Evolutionary conservation across 345 rosid species (phyloP), one percentile per base, ranked within the genome.

Genomic region (Firmiana major): DNA sequence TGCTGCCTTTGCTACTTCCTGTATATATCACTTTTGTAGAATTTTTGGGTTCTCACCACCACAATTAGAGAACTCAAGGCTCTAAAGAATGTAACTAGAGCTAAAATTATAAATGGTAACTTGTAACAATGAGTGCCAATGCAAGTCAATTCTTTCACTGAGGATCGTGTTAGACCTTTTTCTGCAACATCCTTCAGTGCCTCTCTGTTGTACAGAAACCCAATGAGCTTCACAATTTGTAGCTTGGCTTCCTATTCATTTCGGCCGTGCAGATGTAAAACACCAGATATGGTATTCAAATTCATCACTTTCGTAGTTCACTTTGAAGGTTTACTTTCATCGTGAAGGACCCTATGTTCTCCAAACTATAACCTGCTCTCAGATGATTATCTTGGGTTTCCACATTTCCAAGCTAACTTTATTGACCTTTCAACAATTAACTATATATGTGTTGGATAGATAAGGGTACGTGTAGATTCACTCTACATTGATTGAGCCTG

Each of bases 1-100:
- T 75, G 95, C 97, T 80, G 99, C 99, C 87, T 96, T 98, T 83
- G 90, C 97, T 77, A 94, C 85, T 89, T 92, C 79, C 88, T 90
- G 83, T 94, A 94, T 6, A 92, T 90, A 75, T 94, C 98, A 24
- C 97, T 83, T 72, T 81, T 89, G 81, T 92, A 94, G 76, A 92
- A 92, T 73, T 87, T 83, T 60, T 91, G 78, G 0, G 98, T 94
- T 82, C 97, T 86, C 4, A 77, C n/a, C 43, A 91, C 97, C 88
- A 94, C 69, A 58, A 86, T 65, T 38, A 91, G 81, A 19, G 97
- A 80, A 70, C 86, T 84, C 40, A 91, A 63, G 40, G 92, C 90
- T 24, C 97, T 97, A 58, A 87, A 88, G 34, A 88, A 83, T 0
- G 93, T 83, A 11, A 82, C 93, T 7, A 76, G 31, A 9, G 91